These are phyloP conservation scores for Podospora pseudopauciseta DNA, from an alignment of 495 filamentous ascomycete species.

Conservation along the genomic window DNA sequence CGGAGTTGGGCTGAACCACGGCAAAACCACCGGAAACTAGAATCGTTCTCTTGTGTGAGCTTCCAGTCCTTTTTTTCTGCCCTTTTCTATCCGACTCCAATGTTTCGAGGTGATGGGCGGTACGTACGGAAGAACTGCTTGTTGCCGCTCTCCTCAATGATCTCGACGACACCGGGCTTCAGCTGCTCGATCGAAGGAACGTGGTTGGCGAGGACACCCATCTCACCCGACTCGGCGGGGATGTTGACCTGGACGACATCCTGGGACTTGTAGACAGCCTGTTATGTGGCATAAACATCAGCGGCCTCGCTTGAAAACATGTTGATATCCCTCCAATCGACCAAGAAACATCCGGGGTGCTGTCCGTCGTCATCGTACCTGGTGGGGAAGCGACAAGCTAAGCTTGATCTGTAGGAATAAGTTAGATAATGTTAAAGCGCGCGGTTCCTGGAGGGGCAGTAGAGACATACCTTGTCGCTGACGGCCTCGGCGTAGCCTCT, in stretches of 20 bases:
- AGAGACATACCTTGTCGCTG: constrained; percentile 58
- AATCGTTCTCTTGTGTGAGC: constrained; percentile 11
- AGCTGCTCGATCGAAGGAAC: constrained; percentile 99
- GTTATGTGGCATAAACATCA: constrained; percentile 47
- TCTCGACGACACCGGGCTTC: constrained; percentile 90
- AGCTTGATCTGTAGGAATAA: constrained; percentile 77
- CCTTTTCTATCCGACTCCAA: neutral
- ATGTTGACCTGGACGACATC: constrained; percentile 94
- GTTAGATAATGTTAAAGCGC: constrained; percentile 21
- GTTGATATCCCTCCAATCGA: neutral
- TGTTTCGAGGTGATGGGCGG: constrained; percentile 6
- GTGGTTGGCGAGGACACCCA: constrained; percentile 99
- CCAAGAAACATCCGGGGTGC: constrained; percentile 4
- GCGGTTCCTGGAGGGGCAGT: constrained; percentile 3
- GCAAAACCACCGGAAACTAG: constrained; percentile 95
- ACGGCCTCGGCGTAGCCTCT: constrained; percentile 93
- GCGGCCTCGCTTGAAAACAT: constrained; percentile 10
- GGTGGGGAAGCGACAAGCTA: constrained; percentile 93
- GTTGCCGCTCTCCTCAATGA: constrained; percentile 87
- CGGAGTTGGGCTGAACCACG: constrained; percentile 90
- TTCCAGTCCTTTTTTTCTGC: constrained; percentile 4
- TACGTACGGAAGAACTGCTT: constrained; percentile 97
- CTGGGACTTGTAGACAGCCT: constrained; percentile 60
- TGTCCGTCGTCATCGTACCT: constrained; percentile 60
- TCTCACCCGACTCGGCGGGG: constrained; percentile 94